Base-by-base conservation (phyloP, 2,329 filamentous ascomycete genomes). In the Diplodia intermedia region DNA sequence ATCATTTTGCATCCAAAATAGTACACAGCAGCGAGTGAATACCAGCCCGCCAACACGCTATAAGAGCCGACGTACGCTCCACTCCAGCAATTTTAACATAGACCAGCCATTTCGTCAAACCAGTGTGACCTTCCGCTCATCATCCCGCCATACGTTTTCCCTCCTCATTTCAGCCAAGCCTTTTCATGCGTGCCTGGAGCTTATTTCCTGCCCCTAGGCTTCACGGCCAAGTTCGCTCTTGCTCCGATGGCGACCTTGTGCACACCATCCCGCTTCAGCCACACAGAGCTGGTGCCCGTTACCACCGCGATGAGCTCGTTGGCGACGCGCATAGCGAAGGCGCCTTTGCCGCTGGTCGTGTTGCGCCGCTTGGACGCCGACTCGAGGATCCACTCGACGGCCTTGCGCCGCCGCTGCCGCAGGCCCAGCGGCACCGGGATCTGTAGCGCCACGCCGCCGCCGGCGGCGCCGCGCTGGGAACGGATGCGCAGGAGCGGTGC, bases 371-470 rank as follows among this genome's bases (percentile, higher is more conserved):
- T 95, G 71, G 88, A 87, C 49, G 93, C 92, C n/a, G 89, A 86
- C 70, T 93, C 90, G 69, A 98, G 80, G 73, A 99, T 97, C 95
- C 95, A 99, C 78, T 87, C 83, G 72, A 97, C 90, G 1, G 94
- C 94, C 62, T 85, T 85, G 67, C 94, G 86, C 72, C 94, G 86
- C 70, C 94, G 86, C 79, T 96, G 91, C 69, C 93, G 86, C 71
- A 90, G 81, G 1, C 85, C 83, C 23, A 98, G 84, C 1, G 95
- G 94, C 26, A 90, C 84, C 0, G 95, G 95, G 43, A 97, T 86
- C 67, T 94, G 92, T 69, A 97, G 86, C 14, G 92, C 87, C 43
- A 88, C 86, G 79, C 95, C 95, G 83, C 95, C 95, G 80, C 94
- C 94, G 0, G 91, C 92, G 43, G 91, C 87, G 72, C 93, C 93